These are phyloP conservation scores for Trypanosoma caninum DNA, from an alignment of 208 protist genomes.

Conservation along the genomic window DNA sequence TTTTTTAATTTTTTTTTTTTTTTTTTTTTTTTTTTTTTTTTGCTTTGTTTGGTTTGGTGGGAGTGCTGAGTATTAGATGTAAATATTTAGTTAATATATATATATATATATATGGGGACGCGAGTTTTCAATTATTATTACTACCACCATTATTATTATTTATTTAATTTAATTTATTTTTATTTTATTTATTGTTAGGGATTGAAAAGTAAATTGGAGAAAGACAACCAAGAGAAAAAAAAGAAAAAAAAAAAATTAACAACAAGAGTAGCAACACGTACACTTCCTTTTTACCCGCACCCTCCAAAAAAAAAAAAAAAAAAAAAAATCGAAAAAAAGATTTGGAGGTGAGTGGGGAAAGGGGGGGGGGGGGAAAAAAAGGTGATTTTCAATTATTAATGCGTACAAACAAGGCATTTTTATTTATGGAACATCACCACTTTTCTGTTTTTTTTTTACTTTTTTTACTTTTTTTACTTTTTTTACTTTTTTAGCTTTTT, in stretches of 20 bases:
- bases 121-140: conserved; percentile 13
- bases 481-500: conserved; percentile 13
- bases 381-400: conserved; percentile 2
- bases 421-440: too few species aligned
- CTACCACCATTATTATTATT: not conserved
- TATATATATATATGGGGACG: conserved; percentile 3
- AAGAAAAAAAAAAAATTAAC: not conserved
- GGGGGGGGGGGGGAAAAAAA: not conserved
- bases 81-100: too few species aligned
- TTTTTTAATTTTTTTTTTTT: not conserved
- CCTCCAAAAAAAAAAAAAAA: conserved; percentile 14
- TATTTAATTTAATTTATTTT: not conserved
- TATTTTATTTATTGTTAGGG: not conserved
- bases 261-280: not conserved
- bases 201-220: not conserved
- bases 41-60: not conserved
- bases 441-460: too few species aligned
- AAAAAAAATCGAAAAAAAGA: not conserved
- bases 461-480: conserved; percentile 11
- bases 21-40: not conserved
- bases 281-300: not conserved
- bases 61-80: too few species aligned
- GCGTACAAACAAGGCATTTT: too few species aligned
- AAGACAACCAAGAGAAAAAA: not conserved
- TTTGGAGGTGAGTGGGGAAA: not conserved